Evolutionary conservation across 2,329 filamentous ascomycete species (phyloP).

Genomic region (Lanzia echinophila): DNA sequence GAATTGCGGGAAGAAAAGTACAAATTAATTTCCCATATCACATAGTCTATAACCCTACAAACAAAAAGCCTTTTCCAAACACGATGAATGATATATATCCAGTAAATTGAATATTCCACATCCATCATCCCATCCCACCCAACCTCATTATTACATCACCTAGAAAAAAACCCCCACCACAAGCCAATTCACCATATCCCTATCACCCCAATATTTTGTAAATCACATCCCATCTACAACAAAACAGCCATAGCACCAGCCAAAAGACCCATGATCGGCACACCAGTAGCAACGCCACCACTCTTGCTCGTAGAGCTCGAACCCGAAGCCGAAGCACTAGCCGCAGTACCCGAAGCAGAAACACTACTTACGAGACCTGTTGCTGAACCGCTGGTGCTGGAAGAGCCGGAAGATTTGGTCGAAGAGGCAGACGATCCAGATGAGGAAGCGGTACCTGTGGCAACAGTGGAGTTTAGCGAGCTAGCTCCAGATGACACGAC

Average conservation of each 20-base stretch:
- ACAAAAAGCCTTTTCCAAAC: not conserved
- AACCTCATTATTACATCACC: not conserved
- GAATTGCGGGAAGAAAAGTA: too few species aligned
- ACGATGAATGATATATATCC: not conserved
- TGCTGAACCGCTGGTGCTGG: not conserved
- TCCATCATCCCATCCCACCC: not conserved
- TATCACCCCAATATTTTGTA: not conserved
- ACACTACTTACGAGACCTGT: not conserved
- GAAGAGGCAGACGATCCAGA: not conserved
- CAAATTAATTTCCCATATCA: too few species aligned
- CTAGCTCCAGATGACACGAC: not conserved
- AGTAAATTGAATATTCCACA: not conserved
- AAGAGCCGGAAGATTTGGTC: not conserved
- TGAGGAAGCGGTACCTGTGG: not conserved
- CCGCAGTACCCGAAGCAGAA: not conserved
- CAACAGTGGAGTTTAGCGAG: not conserved
- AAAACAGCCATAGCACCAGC: conserved; percentile 6
- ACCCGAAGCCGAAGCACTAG: not conserved
- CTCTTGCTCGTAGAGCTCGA: not conserved
- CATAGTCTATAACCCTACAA: too few species aligned
- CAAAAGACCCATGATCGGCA: conserved; percentile 9
- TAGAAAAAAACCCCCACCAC: not conserved
- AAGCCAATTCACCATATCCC: not conserved
- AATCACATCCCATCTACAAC: conserved; percentile 1
- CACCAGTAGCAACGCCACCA: conserved; percentile 3